Percentiles rank a stretch among this genome's conserved stretches.
phyloP scores from a whole-genome alignment of 1,284 basidiomycete species.

The Heterobasidion annosum region DNA sequence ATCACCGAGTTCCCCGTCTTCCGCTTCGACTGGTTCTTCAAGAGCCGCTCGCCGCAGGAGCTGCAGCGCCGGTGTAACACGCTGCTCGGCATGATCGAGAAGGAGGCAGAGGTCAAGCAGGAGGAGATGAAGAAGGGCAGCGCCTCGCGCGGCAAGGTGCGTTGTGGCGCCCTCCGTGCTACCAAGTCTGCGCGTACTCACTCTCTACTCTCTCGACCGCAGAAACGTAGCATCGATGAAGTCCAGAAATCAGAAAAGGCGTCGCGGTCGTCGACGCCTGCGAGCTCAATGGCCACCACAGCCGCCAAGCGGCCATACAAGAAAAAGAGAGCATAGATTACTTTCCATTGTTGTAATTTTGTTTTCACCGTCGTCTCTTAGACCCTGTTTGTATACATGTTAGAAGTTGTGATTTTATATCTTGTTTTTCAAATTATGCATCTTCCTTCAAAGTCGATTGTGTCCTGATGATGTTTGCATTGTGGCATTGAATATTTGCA shows the following conservation, averaged over 20 bases:
- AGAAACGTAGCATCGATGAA: constrained; percentile 65
- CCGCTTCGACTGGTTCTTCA: constrained; percentile 99
- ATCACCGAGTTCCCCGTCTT: constrained; percentile 96
- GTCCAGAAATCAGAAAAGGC: constrained; percentile 47
- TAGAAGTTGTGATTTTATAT: no score
- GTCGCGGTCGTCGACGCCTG: constrained; percentile 49
- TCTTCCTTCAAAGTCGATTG: no score
- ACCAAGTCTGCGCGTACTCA: constrained; percentile 2
- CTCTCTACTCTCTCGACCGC: not conserved
- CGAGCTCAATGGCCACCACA: constrained; percentile 27
- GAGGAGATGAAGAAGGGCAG: constrained; percentile 48
- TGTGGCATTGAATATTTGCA: no score
- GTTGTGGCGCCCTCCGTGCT: constrained; percentile 10
- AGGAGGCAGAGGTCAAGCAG: constrained; percentile 66
- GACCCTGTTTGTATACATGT: no score
- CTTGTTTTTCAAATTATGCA: no score
- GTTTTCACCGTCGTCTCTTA: no score
- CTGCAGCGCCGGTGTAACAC: constrained; percentile 87
- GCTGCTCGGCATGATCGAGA: constrained; percentile 84
- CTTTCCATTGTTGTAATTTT: not conserved
- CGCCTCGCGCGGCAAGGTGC: constrained; percentile 37
- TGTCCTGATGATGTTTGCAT: no score
- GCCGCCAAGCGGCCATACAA: constrained; percentile 39
- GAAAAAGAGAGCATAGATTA: constrained; percentile 38
- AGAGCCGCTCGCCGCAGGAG: constrained; percentile 89